A percentile compares a stretch with the other conserved stretches of the same genome.
Evolutionary conservation across 441 rosid species (phyloP).

Genomic region (Theobroma grandiflorum): DNA sequence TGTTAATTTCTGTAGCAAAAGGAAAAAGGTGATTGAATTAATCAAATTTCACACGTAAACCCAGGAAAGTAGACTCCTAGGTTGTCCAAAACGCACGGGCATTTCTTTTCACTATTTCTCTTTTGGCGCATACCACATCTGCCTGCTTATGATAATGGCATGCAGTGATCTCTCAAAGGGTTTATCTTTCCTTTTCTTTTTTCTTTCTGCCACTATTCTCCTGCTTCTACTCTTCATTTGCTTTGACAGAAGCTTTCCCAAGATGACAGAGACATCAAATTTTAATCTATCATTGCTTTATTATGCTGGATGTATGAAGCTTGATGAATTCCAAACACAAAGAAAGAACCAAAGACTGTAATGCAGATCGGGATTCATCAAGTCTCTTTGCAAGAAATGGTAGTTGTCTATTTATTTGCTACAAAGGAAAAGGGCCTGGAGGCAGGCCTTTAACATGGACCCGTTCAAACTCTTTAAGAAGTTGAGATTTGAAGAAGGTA

Average conservation of each 20-base stretch:
- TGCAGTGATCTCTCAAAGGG: too few species aligned
- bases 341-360: too few species aligned
- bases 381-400: too few species aligned
- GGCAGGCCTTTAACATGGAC: background rate
- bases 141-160: background rate
- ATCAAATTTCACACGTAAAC: constrained; percentile 13
- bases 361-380: too few species aligned
- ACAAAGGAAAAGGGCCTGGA: too few species aligned
- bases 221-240: background rate
- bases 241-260: background rate
- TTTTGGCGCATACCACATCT: background rate
- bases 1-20: background rate
- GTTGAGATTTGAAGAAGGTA: background rate
- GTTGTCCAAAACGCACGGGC: background rate
- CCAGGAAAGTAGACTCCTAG: background rate
- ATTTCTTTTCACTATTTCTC: background rate
- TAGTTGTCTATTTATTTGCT: too few species aligned
- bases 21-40: background rate
- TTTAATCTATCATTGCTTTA: background rate
- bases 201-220: background rate
- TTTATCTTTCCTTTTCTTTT: too few species aligned
- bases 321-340: too few species aligned
- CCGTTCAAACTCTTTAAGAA: background rate
- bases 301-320: too few species aligned
- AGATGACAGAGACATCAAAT: background rate